A percentile compares a stretch with the other conserved stretches of the same genome.
Conservation (phyloP, 345 rosid genomes). For the Syzygium grande region DNA sequence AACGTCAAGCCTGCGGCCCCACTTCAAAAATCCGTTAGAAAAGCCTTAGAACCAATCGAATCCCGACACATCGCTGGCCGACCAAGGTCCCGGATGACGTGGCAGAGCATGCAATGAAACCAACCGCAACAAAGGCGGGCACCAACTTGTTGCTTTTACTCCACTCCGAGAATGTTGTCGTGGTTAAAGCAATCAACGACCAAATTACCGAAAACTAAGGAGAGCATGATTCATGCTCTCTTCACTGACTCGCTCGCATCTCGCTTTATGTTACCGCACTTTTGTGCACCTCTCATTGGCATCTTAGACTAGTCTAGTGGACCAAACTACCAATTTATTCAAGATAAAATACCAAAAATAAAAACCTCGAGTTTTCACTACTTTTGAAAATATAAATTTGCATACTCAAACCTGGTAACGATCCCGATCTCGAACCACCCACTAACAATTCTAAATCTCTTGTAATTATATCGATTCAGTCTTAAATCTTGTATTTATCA, state of each 20-base stretch:
- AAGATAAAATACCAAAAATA: no score
- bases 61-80: not conserved
- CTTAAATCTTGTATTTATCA: no score
- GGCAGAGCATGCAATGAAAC: not conserved
- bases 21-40: not conserved
- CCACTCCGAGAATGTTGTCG: not conserved
- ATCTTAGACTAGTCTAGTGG: not conserved
- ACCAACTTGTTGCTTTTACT: not conserved
- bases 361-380: no score
- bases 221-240: not conserved
- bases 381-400: no score
- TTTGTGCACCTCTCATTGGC: not conserved
- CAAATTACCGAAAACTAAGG: not conserved
- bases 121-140: not conserved
- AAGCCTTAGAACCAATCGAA: not conserved
- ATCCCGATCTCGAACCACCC: not conserved
- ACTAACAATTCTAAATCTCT: not conserved
- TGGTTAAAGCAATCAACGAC: not conserved
- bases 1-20: not conserved
- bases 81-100: not conserved
- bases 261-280: not conserved
- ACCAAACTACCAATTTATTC: not conserved
- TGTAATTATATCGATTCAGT: no score
- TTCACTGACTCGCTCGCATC: not conserved
- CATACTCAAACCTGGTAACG: not conserved